Base-by-base conservation (phyloP, 2,329 filamentous ascomycete genomes). In the Trichoderma arundinaceum region DNA sequence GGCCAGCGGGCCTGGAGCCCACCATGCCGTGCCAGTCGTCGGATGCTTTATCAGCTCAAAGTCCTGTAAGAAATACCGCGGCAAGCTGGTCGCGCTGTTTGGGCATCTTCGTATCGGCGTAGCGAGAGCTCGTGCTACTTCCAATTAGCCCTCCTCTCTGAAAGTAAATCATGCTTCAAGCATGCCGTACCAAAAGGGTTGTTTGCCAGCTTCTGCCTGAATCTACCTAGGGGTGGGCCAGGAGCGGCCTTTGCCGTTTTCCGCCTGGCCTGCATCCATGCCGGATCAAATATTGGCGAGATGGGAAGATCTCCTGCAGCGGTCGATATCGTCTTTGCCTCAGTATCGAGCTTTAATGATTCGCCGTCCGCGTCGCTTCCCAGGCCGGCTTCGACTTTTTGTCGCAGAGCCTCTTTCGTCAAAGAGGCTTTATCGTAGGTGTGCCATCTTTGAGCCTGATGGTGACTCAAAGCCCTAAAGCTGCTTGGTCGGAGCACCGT, bases 121-220 rank as follows among this genome's bases (percentile, higher is more conserved):
- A 35, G 85, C 84, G 22, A 93, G 82, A 7, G 87, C 85, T 51
- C 82, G 82, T 3, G 90, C 89, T 90, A 63, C 28, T 52, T 4
- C n/a, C n/a, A 28, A 52, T 72, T 38, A 72, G 69, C 54, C 12
- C 8, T 43, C n/a, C 51, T 54, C 8, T 44, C 8, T 32, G 2
- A 19, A 33, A 17, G 28, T 7, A 13, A 3, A 28, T 15, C n/a
- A 28, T 41, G n/a, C 13, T 54, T 48, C 32, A 22, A 35, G n/a
- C 12, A 13, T 7, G 12, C 33, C 78, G 35, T 78, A 90, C 88
- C 90, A 70, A 86, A 92, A 2, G 88, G 81, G 69, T 91, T 93
- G 43, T 81, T 81, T 35, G 78, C 79, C 1, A 92, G 77, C 66
- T 85, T 83, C 65, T 79, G 81, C 71, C 89, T 86, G 66, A 92